phyloP scores from a whole-genome alignment of 2,329 filamentous ascomycete genomes.

The Fusarium sp. region DNA sequence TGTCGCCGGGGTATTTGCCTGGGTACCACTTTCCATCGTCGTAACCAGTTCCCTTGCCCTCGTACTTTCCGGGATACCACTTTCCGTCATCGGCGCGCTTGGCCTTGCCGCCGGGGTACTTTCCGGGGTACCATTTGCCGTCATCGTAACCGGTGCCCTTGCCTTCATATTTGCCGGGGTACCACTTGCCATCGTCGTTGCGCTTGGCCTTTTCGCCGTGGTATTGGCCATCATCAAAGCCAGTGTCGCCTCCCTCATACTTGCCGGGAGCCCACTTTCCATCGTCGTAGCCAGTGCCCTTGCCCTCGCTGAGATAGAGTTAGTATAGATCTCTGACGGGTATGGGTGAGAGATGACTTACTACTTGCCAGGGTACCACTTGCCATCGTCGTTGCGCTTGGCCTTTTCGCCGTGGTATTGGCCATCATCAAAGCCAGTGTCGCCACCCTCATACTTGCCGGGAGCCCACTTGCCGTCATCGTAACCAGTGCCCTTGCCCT shows the following conservation, averaged over 20 bases:
- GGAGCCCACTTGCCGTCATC: conserved; percentile 27
- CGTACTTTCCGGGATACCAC: conserved; percentile 5
- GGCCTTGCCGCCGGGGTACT: conserved; percentile 5
- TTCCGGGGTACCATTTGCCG: conserved; percentile 12
- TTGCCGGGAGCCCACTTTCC: conserved; percentile 23
- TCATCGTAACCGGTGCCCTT: not conserved
- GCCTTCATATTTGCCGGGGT: conserved; percentile 16
- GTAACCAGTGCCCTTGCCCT: conserved; percentile 3
- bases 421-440: conserved; percentile 11
- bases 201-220: conserved; percentile 4
- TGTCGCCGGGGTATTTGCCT: conserved; percentile 19
- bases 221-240: conserved; percentile 18
- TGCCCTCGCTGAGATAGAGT: not conserved
- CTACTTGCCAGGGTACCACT: conserved; percentile 26
- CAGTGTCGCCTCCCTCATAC: not conserved
- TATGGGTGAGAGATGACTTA: not conserved
- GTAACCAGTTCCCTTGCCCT: not conserved
- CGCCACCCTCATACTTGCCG: conserved; percentile 26
- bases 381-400: conserved; percentile 20
- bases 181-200: not conserved
- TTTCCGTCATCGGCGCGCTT: not conserved
- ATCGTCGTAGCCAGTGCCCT: not conserved
- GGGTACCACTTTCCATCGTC: conserved; percentile 17
- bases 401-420: conserved; percentile 10
- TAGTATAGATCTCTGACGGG: not conserved